Evolutionary conservation across 805 yeast genomes (phyloP).

Genomic region (Trichomonascus vanleenenianus): DNA sequence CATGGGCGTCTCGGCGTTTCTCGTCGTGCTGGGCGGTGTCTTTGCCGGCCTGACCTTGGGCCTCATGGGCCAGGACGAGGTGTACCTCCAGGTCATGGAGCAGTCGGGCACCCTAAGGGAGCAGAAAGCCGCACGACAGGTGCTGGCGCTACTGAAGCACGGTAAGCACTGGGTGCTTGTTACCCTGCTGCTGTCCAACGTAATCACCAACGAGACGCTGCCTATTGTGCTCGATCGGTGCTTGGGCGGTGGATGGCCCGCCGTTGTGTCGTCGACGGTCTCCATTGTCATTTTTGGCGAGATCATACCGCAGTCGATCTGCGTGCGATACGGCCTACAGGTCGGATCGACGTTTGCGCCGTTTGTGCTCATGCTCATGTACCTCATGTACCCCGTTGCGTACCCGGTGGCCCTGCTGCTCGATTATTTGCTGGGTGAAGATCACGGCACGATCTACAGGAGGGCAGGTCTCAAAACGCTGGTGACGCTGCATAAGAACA

Average conservation of each 20-base stretch:
- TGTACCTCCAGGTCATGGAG: constrained; percentile 81
- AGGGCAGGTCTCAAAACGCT: constrained; percentile 88
- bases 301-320: constrained; percentile 88
- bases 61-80: constrained; percentile 97
- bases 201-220: constrained; percentile 86
- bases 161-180: constrained; percentile 98
- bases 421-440: constrained; percentile 83
- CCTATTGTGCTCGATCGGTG: constrained; percentile 91
- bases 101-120: constrained; percentile 69
- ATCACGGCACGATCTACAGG: constrained; percentile 91
- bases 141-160: constrained; percentile 58
- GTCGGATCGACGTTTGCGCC: constrained; percentile 90
- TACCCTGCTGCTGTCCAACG: constrained; percentile 75
- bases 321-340: constrained; percentile 87
- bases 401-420: constrained; percentile 79
- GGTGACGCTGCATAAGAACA: constrained; percentile 85
- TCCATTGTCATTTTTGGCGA: constrained; percentile 93
- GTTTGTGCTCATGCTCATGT: constrained; percentile 78
- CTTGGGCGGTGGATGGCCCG: constrained; percentile 96
- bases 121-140: constrained; percentile 60
- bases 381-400: constrained; percentile 83
- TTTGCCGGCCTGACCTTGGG: constrained; percentile 68
- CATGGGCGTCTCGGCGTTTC: constrained; percentile 25
- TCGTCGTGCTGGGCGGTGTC: constrained; percentile 33
- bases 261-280: constrained; percentile 88